These are phyloP conservation scores for Silene noctiflora DNA, from an alignment of 179 eudicot genomes.

Conservation along the genomic window DNA sequence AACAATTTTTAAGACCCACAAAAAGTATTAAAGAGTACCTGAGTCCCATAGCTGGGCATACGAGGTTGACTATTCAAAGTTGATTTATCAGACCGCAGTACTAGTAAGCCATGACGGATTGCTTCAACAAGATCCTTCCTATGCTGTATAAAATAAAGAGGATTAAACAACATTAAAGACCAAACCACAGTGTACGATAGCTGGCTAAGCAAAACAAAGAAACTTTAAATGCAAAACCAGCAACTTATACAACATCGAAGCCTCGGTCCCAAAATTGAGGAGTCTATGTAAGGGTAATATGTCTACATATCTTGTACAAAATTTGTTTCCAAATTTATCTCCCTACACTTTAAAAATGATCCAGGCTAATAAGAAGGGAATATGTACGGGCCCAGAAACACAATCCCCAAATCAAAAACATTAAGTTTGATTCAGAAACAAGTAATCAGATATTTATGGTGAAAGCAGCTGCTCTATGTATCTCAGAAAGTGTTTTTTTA, in stretches of 20 bases:
- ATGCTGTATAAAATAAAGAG: conserved; percentile 49
- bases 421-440: no score
- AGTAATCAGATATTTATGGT: no score
- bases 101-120: conserved; percentile 64
- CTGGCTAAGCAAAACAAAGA: not conserved
- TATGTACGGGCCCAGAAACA: conserved; percentile 1
- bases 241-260: not conserved
- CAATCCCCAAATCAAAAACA: not conserved
- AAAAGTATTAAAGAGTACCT: conserved; percentile 39
- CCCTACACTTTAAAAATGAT: not conserved
- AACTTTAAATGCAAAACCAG: not conserved
- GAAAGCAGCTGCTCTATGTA: no score
- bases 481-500: not conserved
- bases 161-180: not conserved
- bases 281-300: no score
- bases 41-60: conserved; percentile 96
- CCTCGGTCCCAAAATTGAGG: not conserved
- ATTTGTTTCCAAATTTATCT: not conserved
- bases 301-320: not conserved
- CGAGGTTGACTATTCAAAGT: conserved; percentile 60
- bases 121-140: conserved; percentile 84
- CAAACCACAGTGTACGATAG: conserved; percentile 2
- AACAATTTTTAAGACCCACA: not conserved
- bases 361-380: not conserved
- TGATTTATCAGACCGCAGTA: conserved; percentile 63